Base-by-base conservation (phyloP, 495 filamentous ascomycete species). In the Aspergillus bridgeri region DNA sequence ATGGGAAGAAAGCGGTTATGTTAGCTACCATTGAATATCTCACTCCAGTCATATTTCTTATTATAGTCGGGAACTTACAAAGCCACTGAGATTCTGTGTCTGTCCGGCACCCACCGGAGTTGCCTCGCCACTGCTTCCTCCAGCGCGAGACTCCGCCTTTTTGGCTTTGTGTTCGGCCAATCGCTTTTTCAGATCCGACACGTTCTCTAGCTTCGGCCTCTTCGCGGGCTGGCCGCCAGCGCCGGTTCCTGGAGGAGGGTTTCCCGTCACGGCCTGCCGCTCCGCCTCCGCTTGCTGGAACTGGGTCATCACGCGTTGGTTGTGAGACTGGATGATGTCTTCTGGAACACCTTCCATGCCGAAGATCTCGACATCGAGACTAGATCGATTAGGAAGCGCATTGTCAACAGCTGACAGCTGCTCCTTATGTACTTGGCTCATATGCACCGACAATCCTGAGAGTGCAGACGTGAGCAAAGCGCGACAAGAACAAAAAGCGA, bases 351-450 rank as follows among this genome's bases (percentile, higher is more conserved):
- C 94, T 65, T 98, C 92, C 89, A 96, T 96, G 64, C 93, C 94
- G 68, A 98, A 98, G 63, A 98, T 97, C 72, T 98, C 94, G 48
- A 96, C 82, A 46, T 96, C 91, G 33, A 94, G 82, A 48, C 87
- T 86, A 59, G 87, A 81, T 42, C 95, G 86, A 63, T 91, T 92
- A 0, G 87, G 84, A 5, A 98, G 78, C 11, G 95, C 92, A 81
- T 97, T 96, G 60, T 96, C 93, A 56, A 98, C 92, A 27, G 81
- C 81, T 0, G 83, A 83, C 17, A 98, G 78, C 24, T 83, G 87
- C 69, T 98, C 93, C 69, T 98, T 98, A 76, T 98, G 94, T 21
- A 98, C 94, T 69, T 98, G 95, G 63, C 89, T 94, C 92, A 98
- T 89, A 69, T 98, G 94, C 23, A 98, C 95, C 20, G 86, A 87